A percentile compares a stretch with the other conserved stretches of the same genome.
Conservation (phyloP, 208 protist genomes). For the Leishmania guyanensis region DNA sequence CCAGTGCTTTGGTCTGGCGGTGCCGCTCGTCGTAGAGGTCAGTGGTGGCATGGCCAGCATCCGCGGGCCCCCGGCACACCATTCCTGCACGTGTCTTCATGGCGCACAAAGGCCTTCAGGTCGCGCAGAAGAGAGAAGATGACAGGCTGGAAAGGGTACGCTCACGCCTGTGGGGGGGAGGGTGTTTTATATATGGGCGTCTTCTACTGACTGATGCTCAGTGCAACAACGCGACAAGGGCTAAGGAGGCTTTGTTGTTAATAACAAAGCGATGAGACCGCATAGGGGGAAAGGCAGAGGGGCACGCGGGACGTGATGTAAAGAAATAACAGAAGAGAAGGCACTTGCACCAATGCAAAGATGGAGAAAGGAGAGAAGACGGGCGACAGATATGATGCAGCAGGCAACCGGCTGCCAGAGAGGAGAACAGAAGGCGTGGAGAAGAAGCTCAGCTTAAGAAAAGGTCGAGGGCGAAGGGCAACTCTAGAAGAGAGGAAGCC, state of each 20-base stretch:
- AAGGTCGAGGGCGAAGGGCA: not conserved
- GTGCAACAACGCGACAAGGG: not conserved
- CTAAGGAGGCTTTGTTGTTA: not conserved
- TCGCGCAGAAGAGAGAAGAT: not conserved
- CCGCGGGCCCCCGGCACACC: not conserved
- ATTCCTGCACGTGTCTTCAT: conserved; percentile 4
- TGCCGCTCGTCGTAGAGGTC: conserved; percentile 54
- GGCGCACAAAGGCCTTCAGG: not conserved
- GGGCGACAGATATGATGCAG: not conserved
- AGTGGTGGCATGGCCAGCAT: not conserved
- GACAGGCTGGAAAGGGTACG: not conserved
- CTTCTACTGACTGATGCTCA: not conserved
- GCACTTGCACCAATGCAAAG: not conserved
- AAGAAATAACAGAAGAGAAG: not conserved
- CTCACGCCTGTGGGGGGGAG: not conserved
- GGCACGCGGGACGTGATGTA: not conserved
- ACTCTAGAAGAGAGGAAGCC: not conserved
- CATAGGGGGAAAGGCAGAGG: not conserved
- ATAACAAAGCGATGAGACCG: not conserved
- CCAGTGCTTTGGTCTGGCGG: conserved; percentile 70
- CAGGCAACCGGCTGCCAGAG: not conserved
- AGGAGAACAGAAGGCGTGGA: not conserved
- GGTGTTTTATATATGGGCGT: not conserved
- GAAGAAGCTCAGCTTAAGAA: not conserved
- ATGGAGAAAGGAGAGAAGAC: not conserved